Percentiles rank a stretch among this genome's conserved stretches.
Evolutionary conservation across 1,284 basidiomycete genomes (phyloP).

Genomic region (Kalmanozyma brasiliensis): DNA sequence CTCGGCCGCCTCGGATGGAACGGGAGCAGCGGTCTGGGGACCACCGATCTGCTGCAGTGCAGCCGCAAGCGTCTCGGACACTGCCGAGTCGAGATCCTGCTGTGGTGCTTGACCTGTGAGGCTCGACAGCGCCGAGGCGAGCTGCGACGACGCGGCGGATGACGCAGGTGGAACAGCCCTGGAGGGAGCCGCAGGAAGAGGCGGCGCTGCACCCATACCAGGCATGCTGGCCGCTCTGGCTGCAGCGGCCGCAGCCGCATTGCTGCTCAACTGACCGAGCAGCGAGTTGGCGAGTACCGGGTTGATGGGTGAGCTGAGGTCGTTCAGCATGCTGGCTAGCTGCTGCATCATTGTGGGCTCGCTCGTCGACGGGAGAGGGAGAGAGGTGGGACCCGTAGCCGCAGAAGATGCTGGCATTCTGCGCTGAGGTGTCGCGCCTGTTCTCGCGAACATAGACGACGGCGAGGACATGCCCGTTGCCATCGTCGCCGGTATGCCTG

Average conservation of each 20-base stretch:
- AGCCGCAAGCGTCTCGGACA: conserved; percentile 56
- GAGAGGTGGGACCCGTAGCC: conserved; percentile 35
- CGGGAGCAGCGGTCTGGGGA: conserved; percentile 5
- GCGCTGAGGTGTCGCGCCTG: conserved; percentile 9
- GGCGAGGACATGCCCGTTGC: conserved; percentile 6
- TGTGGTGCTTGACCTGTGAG: conserved; percentile 27
- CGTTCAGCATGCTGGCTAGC: conserved; percentile 49
- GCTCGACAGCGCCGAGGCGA: conserved; percentile 48
- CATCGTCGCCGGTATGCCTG: conserved; percentile 4
- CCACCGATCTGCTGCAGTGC: conserved; percentile 56
- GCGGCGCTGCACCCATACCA: conserved; percentile 12
- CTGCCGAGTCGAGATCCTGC: conserved; percentile 56
- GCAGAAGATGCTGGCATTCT: conserved; percentile 16
- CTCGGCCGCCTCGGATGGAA: conserved; percentile 1
- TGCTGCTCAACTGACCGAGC: conserved; percentile 45
- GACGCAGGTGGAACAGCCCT: conserved; percentile 9
- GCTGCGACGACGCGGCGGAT: conserved; percentile 20
- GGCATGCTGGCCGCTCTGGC: conserved; percentile 33
- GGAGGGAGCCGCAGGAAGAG: conserved; percentile 24
- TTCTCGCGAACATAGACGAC: conserved; percentile 10
- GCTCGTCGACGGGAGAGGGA: conserved; percentile 33
- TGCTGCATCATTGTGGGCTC: conserved; percentile 55
- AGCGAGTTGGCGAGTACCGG: conserved; percentile 45
- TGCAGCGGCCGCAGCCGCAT: conserved; percentile 39
- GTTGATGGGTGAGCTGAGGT: conserved; percentile 45